These are phyloP conservation scores for Lasiosphaeria ovina DNA, from an alignment of 495 filamentous ascomycete genomes.

Conservation along the genomic window DNA sequence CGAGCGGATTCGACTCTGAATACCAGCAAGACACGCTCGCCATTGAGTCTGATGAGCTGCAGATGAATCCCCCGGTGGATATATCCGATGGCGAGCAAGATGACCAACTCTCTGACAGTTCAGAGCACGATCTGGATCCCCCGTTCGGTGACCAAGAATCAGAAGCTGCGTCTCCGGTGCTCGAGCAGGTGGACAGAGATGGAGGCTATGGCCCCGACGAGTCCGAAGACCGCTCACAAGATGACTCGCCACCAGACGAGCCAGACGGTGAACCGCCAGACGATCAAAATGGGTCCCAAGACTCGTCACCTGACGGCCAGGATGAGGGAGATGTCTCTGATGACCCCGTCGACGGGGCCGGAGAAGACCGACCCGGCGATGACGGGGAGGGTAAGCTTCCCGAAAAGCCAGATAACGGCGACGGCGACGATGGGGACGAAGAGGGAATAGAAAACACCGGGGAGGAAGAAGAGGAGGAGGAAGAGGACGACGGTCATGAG, in stretches of 20 bases:
- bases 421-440: too few relatives aligned
- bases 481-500: neutral
- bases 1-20: neutral
- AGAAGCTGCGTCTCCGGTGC: constrained; percentile 11
- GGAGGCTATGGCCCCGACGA: neutral
- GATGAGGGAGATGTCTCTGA: too few relatives aligned
- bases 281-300: neutral
- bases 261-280: neutral
- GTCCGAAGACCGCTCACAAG: neutral
- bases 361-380: too few relatives aligned
- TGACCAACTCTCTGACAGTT: neutral
- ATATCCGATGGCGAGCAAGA: neutral
- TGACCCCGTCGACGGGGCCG: too few relatives aligned
- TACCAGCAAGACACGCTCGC: neutral
- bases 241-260: neutral
- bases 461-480: neutral
- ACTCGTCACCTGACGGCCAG: too few relatives aligned
- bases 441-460: too few relatives aligned
- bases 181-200: neutral
- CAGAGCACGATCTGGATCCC: neutral
- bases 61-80: neutral
- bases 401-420: too few relatives aligned
- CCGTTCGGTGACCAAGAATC: constrained; percentile 8
- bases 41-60: neutral
- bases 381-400: too few relatives aligned